Conservation (phyloP, 2,329 filamentous ascomycete genomes). For the Thermoascus crustaceus region DNA sequence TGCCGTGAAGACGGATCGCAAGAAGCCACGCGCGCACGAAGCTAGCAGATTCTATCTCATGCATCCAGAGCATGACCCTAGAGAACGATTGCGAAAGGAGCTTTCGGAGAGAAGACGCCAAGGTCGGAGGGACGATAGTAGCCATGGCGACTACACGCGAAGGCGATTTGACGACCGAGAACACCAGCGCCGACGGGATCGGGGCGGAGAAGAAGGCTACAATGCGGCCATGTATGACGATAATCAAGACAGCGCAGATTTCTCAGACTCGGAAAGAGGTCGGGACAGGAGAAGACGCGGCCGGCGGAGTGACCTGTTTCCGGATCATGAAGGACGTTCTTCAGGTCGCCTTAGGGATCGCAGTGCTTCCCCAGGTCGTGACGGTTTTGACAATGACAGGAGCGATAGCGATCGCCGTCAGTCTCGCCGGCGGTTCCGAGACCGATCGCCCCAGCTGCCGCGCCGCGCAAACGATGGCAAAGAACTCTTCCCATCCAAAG, state of each 20-base stretch:
- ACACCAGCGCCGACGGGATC: slow-evolving; percentile 32
- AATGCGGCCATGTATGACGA: slow-evolving; percentile 81
- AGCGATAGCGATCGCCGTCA: slow-evolving; percentile 28
- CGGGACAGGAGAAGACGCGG: slow-evolving; percentile 22
- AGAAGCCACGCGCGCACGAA: slow-evolving; percentile 67
- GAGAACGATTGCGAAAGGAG: slow-evolving; percentile 57
- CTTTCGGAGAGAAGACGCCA: slow-evolving; percentile 37
- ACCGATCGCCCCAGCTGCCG: slow-evolving; percentile 32
- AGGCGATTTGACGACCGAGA: slow-evolving; percentile 57
- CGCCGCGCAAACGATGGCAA: slow-evolving; percentile 29
- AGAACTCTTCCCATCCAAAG: slow-evolving; percentile 53
- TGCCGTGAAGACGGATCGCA: slow-evolving; percentile 68
- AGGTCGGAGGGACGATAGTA: slow-evolving; percentile 26
- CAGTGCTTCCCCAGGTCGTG: slow-evolving; percentile 53
- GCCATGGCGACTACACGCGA: slow-evolving; percentile 37
- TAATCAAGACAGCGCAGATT: slow-evolving; percentile 33
- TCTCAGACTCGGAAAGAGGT: slow-evolving; percentile 22
- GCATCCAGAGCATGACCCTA: slow-evolving; percentile 80
- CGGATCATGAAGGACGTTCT: slow-evolving; percentile 22
- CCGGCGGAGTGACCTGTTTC: slow-evolving; percentile 31
- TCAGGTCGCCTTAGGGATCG: slow-evolving; percentile 49
- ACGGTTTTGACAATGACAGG: slow-evolving; percentile 37
- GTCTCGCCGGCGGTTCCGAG: slow-evolving; percentile 33
- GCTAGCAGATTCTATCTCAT: slow-evolving; percentile 87
- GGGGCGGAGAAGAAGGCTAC: slow-evolving; percentile 52